Evolutionary conservation across 2,329 filamentous ascomycete species (phyloP), one percentile per base, ranked within the genome.

Genomic region (Mycosphaerella sp.): DNA sequence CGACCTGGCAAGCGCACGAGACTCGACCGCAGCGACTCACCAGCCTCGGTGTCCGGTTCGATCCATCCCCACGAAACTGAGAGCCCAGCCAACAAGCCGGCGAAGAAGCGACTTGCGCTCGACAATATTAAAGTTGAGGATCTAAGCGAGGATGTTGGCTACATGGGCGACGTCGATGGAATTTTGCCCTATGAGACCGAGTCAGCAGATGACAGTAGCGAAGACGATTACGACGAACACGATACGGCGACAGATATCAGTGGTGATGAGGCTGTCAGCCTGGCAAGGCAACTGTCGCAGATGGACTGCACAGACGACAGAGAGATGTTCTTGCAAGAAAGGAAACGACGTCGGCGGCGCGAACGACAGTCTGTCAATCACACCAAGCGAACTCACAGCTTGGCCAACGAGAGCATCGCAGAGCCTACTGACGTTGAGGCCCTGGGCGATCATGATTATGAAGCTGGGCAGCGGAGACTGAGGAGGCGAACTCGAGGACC

Each of bases 321-420:
- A 10, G 60, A 62, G 18, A 58, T 57, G 9, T 65, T 64, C 44
- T 57, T 59, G 47, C 39, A 56, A 30, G 35, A 47, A 5, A 56
- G 58, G 8, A 51, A 54, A 18, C 44, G 35, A 35, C 70, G 70
- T 54, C 72, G 71, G 56, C 70, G 71, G 53, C 63, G 68, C 36
- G 49, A 56, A 7, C 71, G 70, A 66, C 72, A 71, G 41, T 62
- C 65, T 17, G 68, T 51, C 17, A 57, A 57, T 13, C 54, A 70
- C 7, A 62, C 67, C 39, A 76, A 76, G 59, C 68, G 74, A 40
- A 71, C 64, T 41, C 68, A 75, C 61, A 73, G 70, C 54, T 68
- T 73, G 60, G 75, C 69, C 49, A 63, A 73, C 25, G 70, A 70
- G 57, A 71, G 70, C 45, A 71, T 74, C 44, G 68, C 68, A 47